phyloP scores from a whole-genome alignment of 805 yeast genomes.

The Nakazawaea molendinolei region DNA sequence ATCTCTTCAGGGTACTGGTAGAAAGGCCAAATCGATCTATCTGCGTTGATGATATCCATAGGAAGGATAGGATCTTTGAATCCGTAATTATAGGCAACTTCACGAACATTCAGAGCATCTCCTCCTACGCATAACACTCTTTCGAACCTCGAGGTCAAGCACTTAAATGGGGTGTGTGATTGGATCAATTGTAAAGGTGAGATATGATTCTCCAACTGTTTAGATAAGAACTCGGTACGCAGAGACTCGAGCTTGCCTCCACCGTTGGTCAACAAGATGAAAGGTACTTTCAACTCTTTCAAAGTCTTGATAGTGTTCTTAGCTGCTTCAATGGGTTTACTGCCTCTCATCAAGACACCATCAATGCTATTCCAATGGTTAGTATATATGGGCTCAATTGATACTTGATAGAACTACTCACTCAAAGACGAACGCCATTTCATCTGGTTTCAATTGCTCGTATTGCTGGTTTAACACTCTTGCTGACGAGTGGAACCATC shows the following conservation, averaged over 20 bases:
- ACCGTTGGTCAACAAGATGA: conserved; percentile 82
- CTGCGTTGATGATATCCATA: conserved; percentile 57
- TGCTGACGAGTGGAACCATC: not conserved
- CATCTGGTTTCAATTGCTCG: conserved; percentile 10
- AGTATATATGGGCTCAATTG: no score
- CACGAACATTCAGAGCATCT: conserved; percentile 56
- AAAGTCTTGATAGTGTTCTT: conserved; percentile 50
- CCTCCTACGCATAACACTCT: conserved; percentile 86
- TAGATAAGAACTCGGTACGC: conserved; percentile 49
- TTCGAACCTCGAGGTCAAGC: conserved; percentile 43
- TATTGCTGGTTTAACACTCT: not conserved
- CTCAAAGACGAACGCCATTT: conserved; percentile 30
- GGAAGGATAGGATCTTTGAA: conserved; percentile 70
- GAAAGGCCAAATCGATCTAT: conserved; percentile 63
- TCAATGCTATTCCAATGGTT: conserved; percentile 60
- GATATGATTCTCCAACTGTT: conserved; percentile 37
- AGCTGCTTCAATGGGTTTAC: conserved; percentile 60
- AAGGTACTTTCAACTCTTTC: conserved; percentile 55
- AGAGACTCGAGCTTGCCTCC: conserved; percentile 70
- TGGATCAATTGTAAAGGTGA: conserved; percentile 65
- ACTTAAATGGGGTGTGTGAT: conserved; percentile 80
- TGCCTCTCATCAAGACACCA: conserved; percentile 80
- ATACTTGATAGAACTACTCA: conserved; percentile 11
- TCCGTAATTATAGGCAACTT: conserved; percentile 73
- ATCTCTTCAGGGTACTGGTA: conserved; percentile 45